Evolutionary conservation across 2,329 filamentous ascomycete species (phyloP).

Genomic region (Calonectria honghensis): DNA sequence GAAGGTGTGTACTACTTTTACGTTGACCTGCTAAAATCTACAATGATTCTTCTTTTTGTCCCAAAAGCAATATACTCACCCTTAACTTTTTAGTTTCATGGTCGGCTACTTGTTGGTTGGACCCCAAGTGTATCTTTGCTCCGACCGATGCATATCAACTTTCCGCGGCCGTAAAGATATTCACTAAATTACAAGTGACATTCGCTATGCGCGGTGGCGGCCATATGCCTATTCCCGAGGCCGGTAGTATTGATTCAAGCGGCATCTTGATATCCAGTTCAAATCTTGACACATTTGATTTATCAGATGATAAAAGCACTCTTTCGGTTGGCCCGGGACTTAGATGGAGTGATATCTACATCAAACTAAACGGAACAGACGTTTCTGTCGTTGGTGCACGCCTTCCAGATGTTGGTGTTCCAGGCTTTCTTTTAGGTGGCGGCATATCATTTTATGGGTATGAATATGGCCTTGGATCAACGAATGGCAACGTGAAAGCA

Average conservation of each 20-base stretch:
- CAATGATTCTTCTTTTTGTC: too few relatives aligned
- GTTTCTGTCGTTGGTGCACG: neutral
- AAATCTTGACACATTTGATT: neutral
- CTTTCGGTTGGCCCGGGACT: neutral
- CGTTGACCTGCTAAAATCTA: too few relatives aligned
- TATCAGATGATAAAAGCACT: neutral
- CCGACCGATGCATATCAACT: too few relatives aligned
- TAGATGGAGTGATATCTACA: neutral
- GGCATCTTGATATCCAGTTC: conserved; percentile 8
- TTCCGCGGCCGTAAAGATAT: too few relatives aligned
- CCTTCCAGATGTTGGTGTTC: neutral
- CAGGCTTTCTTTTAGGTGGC: neutral
- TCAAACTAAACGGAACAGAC: neutral
- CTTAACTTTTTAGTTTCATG: too few relatives aligned
- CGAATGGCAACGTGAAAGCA: neutral
- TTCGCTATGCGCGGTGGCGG: conserved; percentile 7
- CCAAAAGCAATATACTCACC: too few relatives aligned
- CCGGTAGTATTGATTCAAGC: neutral
- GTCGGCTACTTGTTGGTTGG: too few relatives aligned
- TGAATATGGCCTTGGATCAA: conserved; percentile 1
- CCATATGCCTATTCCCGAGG: neutral
- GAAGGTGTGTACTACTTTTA: too few relatives aligned
- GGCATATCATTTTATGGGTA: conserved; percentile 1
- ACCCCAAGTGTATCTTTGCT: too few relatives aligned
- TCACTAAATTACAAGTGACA: too few relatives aligned